phyloP scores from a whole-genome alignment of 2,329 filamentous ascomycete species.

The Curvularia sp. region DNA sequence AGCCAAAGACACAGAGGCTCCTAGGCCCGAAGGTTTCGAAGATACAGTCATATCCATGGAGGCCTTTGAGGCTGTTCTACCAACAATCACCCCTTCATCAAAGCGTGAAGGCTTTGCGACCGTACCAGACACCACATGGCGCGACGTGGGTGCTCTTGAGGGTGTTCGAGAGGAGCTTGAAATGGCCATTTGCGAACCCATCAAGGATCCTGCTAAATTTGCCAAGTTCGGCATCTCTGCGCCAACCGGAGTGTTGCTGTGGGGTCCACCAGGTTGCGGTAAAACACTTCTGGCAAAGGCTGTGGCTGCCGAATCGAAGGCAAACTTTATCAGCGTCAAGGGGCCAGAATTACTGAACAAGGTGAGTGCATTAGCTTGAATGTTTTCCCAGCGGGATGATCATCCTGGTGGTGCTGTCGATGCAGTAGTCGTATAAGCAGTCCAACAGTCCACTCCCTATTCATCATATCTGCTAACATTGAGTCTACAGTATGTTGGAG shows the following conservation, averaged over 20 bases:
- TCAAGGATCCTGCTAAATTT: slow-evolving; percentile 81
- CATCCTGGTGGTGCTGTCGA: no score
- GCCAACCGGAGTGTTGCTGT: slow-evolving; percentile 88
- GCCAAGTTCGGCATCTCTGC: slow-evolving; percentile 77
- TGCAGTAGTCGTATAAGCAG: no score
- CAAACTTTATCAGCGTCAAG: slow-evolving; percentile 98
- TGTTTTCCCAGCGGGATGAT: no score
- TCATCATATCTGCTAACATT: slow-evolving; percentile 14
- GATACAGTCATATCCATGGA: slow-evolving; percentile 66
- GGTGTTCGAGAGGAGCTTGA: slow-evolving; percentile 82
- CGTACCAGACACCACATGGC: slow-evolving; percentile 91
- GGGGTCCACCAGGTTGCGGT: slow-evolving; percentile 95
- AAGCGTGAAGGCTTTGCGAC: slow-evolving; percentile 95
- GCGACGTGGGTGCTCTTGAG: slow-evolving; percentile 84
- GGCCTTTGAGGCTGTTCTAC: slow-evolving; percentile 77
- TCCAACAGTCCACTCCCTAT: no score
- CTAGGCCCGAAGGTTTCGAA: slow-evolving; percentile 62
- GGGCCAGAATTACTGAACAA: slow-evolving; percentile 97
- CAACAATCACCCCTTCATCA: slow-evolving; percentile 78
- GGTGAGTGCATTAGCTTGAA: slow-evolving; percentile 31
- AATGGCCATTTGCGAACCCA: slow-evolving; percentile 87
- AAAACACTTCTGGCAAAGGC: slow-evolving; percentile 97
- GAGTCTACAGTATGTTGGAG: slow-evolving; percentile 76
- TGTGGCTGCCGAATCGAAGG: slow-evolving; percentile 91
- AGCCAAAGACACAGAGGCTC: slow-evolving; percentile 56